Conservation (phyloP, 2,329 filamentous ascomycete genomes). For the Fusarium pseudoanthophilum region DNA sequence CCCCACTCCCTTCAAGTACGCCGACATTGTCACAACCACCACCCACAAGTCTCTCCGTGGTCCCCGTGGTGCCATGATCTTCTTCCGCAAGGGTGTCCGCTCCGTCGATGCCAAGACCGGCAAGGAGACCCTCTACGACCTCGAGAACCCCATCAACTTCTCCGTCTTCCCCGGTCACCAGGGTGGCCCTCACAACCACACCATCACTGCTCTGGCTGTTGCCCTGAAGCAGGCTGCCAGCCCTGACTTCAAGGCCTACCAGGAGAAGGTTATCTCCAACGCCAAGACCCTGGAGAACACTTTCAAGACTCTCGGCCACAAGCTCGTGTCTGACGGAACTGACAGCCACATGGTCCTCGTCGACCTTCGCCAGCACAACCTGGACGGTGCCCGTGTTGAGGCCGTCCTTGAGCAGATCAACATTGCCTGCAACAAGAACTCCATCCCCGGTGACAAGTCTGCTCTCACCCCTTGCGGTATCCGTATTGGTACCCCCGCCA, state of each 20-base stretch:
- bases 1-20: conserved; percentile 89
- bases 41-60: conserved; percentile 99
- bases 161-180: conserved; percentile 99
- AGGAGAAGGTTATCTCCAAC: conserved; percentile 91
- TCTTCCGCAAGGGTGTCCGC: conserved; percentile 97
- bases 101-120: conserved; percentile 90
- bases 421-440: conserved; percentile 99
- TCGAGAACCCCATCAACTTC: conserved; percentile 97
- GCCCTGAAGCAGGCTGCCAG: conserved; percentile 93
- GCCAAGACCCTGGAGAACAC: conserved; percentile 89
- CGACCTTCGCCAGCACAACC: conserved; percentile 85
- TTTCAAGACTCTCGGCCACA: conserved; percentile 90
- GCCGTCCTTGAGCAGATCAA: conserved; percentile 97
- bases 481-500: conserved; percentile 95
- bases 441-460: conserved; percentile 96
- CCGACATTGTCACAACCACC: conserved; percentile 97
- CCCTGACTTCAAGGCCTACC: conserved; percentile 93
- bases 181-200: conserved; percentile 99
- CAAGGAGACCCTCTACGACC: conserved; percentile 89
- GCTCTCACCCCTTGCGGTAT: conserved; percentile 94
- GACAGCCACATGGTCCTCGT: conserved; percentile 98
- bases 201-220: conserved; percentile 95
- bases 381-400: conserved; percentile 96
- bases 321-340: conserved; percentile 93
- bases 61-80: conserved; percentile 99